Base-by-base conservation (phyloP, 2,329 filamentous ascomycete species). In the Neobulgaria alba region DNA sequence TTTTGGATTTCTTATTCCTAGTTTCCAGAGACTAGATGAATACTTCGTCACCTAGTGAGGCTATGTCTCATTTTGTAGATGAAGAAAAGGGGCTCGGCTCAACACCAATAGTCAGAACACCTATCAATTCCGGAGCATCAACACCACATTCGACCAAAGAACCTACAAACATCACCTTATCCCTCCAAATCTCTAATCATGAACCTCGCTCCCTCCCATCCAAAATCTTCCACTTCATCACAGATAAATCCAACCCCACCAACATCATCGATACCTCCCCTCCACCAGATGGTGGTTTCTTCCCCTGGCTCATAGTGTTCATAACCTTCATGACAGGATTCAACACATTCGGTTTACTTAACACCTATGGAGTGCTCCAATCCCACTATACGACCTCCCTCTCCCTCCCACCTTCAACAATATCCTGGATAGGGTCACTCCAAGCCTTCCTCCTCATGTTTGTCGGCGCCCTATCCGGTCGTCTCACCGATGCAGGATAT, bases 401-500 rank as follows among this genome's bases (percentile, higher is more conserved):
- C 55, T 51, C 8, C 34, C 61, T 2, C 69, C 72, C 47, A 69
- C 51, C 71, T 1, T 73, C 69, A 31, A 69, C 68, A 0, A 65
- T 79, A 16, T 62, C 74, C 18, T 79, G 74, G 75, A 77, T 79
- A 33, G 65, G 71, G 0, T 72, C 72, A 5, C 29, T 48, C 1
- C 67, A 77, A 44, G 61, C 68, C 15, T 72, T 70, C 49, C 65
- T 74, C 51, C 65, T 79, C 62, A 51, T 60, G 26, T 50, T 56
- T 8, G 47, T 68, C 50, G 76, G 78, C 0, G 74, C 76, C 0
- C 51, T 83, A 12, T 67, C 79, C 9, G 80, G 80, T 1, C 73
- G 70, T 21, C 31, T 79, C 0, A 81, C 70, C 49, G 81, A 85
- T 52, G 71, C 65, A 39, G 72, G 76, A 38, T 79, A 41, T 21